Conservation (phyloP, 208 protist species). For the Crithidia sp. region DNA sequence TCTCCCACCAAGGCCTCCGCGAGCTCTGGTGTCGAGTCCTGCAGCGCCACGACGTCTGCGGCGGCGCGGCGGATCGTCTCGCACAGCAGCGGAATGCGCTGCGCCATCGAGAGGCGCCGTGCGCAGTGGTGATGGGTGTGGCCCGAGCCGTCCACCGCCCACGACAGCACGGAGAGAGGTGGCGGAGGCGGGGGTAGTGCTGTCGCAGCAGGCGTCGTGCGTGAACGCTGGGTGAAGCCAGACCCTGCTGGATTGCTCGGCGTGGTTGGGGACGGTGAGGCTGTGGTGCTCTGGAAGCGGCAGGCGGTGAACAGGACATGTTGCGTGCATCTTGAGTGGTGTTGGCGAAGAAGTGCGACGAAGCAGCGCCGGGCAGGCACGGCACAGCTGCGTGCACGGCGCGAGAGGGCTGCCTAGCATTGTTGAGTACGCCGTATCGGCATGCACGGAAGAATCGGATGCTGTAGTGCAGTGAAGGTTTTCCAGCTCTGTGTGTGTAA, state of each 20-base stretch:
- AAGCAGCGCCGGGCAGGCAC: too few relatives aligned
- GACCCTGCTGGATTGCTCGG: too few relatives aligned
- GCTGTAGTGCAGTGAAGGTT: too few relatives aligned
- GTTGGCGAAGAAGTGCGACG: too few relatives aligned
- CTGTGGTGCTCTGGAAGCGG: neutral
- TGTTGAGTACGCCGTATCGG: too few relatives aligned
- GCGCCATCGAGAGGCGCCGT: constrained; percentile 53
- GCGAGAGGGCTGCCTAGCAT: too few relatives aligned
- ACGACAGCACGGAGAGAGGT: constrained; percentile 75
- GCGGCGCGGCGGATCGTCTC: constrained; percentile 44
- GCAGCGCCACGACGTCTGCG: constrained; percentile 80
- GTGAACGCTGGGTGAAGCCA: neutral
- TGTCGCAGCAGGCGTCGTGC: neutral
- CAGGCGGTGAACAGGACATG: neutral
- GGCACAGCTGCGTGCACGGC: too few relatives aligned
- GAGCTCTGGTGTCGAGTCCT: constrained; percentile 69
- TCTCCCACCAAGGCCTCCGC: constrained; percentile 38
- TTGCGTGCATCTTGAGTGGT: too few relatives aligned
- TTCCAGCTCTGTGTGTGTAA: too few relatives aligned
- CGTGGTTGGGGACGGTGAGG: too few relatives aligned
- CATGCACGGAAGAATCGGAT: too few relatives aligned
- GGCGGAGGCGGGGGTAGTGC: constrained; percentile 24
- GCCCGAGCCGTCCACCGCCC: constrained; percentile 67
- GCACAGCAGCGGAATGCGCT: constrained; percentile 59
- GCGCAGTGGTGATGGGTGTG: constrained; percentile 55